Percentiles rank a stretch among this genome's conserved stretches.
Conservation (phyloP, 2,329 filamentous ascomycete genomes). For the Xylariaceae sp. region DNA sequence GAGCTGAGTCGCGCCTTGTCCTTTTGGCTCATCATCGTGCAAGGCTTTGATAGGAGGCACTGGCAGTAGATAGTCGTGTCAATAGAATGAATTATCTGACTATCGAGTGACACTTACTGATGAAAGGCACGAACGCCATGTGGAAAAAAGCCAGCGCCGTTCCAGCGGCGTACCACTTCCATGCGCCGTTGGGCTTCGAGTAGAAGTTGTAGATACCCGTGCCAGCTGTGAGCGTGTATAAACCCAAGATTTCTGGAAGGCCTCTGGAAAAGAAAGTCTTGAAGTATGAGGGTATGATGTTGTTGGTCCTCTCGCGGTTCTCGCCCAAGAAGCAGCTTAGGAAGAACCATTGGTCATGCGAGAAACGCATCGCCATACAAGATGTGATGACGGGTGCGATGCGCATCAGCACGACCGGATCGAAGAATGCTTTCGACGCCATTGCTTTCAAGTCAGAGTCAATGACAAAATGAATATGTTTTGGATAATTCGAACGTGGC, state of each 20-base stretch:
- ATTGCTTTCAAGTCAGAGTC: slow-evolving; percentile 20
- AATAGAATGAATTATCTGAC: not conserved
- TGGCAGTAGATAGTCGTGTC: not conserved
- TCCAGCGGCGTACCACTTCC: slow-evolving; percentile 30
- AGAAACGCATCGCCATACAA: slow-evolving; percentile 43
- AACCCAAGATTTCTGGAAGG: slow-evolving; percentile 25
- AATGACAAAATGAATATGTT: too few relatives aligned
- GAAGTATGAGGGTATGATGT: slow-evolving; percentile 42
- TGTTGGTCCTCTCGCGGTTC: slow-evolving; percentile 30
- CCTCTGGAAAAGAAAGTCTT: slow-evolving; percentile 34
- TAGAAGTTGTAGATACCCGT: slow-evolving; percentile 26
- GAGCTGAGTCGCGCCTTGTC: slow-evolving; percentile 19
- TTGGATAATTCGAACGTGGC: too few relatives aligned
- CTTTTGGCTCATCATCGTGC: slow-evolving; percentile 21
- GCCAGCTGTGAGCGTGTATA: slow-evolving; percentile 26
- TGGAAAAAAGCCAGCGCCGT: slow-evolving; percentile 28
- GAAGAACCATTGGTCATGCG: slow-evolving; percentile 42
- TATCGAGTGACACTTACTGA: slow-evolving; percentile 14
- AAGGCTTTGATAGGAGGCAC: slow-evolving; percentile 27
- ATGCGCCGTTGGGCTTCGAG: slow-evolving; percentile 15
- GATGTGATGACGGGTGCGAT: slow-evolving; percentile 44
- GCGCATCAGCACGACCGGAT: slow-evolving; percentile 37
- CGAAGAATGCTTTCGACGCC: slow-evolving; percentile 37
- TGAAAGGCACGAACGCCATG: slow-evolving; percentile 30
- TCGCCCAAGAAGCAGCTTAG: slow-evolving; percentile 34